phyloP scores from a whole-genome alignment of 441 rosid species.

The Arabidopsis hybrid region DNA sequence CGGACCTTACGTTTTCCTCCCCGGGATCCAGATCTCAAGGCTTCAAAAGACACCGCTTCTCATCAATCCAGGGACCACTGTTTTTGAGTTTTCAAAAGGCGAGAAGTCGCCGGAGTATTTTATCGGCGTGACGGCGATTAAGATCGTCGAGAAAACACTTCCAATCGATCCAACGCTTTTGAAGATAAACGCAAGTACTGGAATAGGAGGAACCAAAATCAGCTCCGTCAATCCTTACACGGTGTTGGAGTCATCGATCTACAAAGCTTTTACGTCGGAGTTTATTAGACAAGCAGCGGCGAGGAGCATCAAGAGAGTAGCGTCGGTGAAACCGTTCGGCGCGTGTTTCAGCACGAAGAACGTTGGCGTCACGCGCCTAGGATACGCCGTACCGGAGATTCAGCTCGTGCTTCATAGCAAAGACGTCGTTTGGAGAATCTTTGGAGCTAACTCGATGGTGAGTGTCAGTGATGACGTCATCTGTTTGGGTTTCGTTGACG shows the following conservation, averaged over 20 bases:
- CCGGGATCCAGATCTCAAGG: slow-evolving; percentile 50
- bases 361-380: slow-evolving; percentile 59
- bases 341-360: slow-evolving; percentile 58
- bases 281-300: slow-evolving; percentile 9
- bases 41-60: slow-evolving; percentile 59
- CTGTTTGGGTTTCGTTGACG: slow-evolving; percentile 77
- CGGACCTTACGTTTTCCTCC: slow-evolving; percentile 67
- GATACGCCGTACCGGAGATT: slow-evolving; percentile 64
- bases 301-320: slow-evolving; percentile 54
- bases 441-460: slow-evolving; percentile 81
- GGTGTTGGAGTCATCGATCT: slow-evolving; percentile 61
- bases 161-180: slow-evolving; percentile 54
- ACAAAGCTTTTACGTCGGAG: slow-evolving; percentile 51
- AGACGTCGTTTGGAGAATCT: slow-evolving; percentile 59
- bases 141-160: slow-evolving; percentile 45
- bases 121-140: slow-evolving; percentile 58
- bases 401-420: slow-evolving; percentile 61
- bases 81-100: slow-evolving; percentile 52
- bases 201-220: slow-evolving; percentile 78
- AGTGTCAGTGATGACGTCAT: slow-evolving; percentile 52
- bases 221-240: slow-evolving; percentile 84
- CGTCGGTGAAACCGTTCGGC: slow-evolving; percentile 59
- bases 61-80: slow-evolving; percentile 60
- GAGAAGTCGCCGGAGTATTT: slow-evolving; percentile 46
- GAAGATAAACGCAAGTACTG: slow-evolving; percentile 47